Percentiles rank a stretch among this genome's conserved stretches.
These are phyloP conservation scores for Termitomyces titanicus DNA, from an alignment of 768 basidiomycete species.

Conservation along the genomic window DNA sequence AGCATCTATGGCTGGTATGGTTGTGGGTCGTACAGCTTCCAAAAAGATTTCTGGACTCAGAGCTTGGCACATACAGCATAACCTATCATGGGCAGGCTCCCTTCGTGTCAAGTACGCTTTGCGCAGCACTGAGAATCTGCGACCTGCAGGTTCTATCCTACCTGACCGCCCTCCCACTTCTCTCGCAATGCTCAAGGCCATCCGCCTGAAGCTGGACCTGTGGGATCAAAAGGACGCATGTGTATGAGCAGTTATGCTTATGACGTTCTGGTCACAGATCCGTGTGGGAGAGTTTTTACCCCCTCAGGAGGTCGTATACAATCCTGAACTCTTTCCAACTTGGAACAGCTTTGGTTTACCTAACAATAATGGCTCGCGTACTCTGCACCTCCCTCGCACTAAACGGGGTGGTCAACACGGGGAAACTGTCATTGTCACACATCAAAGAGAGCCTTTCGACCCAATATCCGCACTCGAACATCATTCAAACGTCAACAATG, in stretches of 20 bases:
- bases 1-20: conserved; percentile 16
- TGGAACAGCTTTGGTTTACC: neutral
- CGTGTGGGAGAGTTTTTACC: conserved; percentile 24
- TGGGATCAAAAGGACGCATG: conserved; percentile 17
- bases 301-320: neutral
- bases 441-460: conserved; percentile 12
- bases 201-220: conserved; percentile 7
- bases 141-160: conserved; percentile 14
- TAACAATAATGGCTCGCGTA: conserved; percentile 7
- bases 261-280: conserved; percentile 30
- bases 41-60: conserved; percentile 24
- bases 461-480: conserved; percentile 10
- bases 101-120: conserved; percentile 19
- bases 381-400: conserved; percentile 21
- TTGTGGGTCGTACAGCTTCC: conserved; percentile 15
- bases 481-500: no score
- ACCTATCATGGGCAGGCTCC: conserved; percentile 18
- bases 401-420: conserved; percentile 17
- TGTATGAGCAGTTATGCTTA: conserved; percentile 18
- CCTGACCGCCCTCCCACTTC: conserved; percentile 20
- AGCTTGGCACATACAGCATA: conserved; percentile 30
- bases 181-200: conserved; percentile 8
- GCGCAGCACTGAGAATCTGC: conserved; percentile 18
- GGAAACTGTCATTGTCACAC: conserved; percentile 14
- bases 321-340: conserved; percentile 6